Percentiles rank a stretch among this genome's conserved stretches.
Evolutionary conservation across 2,329 filamentous ascomycete species (phyloP).

Genomic region (Fusarium goolgardi): DNA sequence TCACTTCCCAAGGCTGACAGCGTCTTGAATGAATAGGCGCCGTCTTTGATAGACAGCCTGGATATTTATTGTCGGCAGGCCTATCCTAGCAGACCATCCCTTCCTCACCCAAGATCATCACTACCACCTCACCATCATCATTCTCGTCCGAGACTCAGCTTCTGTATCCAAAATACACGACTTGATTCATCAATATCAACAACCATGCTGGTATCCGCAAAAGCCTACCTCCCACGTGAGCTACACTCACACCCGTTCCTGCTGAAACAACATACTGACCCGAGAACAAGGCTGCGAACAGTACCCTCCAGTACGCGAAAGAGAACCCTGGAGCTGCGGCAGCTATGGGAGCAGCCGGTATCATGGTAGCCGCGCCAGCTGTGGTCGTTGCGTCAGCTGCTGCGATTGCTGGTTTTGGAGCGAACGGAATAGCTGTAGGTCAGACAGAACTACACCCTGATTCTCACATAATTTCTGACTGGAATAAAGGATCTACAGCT

Average conservation of each 20-base stretch:
- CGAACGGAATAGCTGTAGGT: constrained; percentile 37
- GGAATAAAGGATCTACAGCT: neutral
- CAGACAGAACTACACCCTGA: neutral
- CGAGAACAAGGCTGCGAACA: constrained; percentile 1
- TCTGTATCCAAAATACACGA: neutral
- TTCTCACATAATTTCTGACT: neutral
- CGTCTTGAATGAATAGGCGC: neutral
- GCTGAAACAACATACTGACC: neutral
- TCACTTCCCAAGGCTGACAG: neutral
- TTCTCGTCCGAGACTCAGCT: neutral
- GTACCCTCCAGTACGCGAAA: neutral
- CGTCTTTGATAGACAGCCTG: neutral
- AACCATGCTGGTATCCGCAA: neutral
- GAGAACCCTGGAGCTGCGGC: constrained; percentile 5
- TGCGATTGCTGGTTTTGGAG: constrained; percentile 31
- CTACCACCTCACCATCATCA: neutral
- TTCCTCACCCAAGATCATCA: too few relatives aligned
- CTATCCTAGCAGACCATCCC: neutral
- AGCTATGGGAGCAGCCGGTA: constrained; percentile 13
- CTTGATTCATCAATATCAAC: neutral
- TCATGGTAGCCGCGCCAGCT: constrained; percentile 23
- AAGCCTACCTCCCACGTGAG: neutral
- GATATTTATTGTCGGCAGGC: neutral
- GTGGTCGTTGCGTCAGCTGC: constrained; percentile 27
- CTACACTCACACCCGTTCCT: neutral